Base-by-base conservation (phyloP, 2,329 filamentous ascomycete genomes). In the Penicillium capsulatum region DNA sequence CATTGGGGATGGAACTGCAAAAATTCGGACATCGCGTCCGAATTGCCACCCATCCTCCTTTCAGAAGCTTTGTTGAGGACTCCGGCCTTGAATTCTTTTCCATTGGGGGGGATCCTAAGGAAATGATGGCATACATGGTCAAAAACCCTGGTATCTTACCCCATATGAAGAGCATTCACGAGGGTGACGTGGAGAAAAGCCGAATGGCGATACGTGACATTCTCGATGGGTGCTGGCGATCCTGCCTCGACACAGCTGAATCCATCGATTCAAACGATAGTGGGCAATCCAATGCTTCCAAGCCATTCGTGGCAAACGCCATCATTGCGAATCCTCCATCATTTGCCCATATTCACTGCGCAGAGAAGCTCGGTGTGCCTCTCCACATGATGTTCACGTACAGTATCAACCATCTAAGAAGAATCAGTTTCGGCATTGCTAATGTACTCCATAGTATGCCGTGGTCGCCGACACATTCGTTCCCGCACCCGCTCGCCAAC, bases 11-110 rank as follows among this genome's bases (percentile, higher is more conserved):
- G 24, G 67, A 70, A 9, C 54, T 80, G 0, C 67, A 74, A 46
- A 60, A 64, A 2, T 65, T 73, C 38, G 70, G 72, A 2, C 76
- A 80, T 50, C 70, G 76, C 7, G 73, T 81, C 2, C 71, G 77
- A 2, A 61, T 80, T 8, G 76, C 75, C 17, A 81, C 77, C 1
- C 77, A 80, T 50, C 51, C 66, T 7, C 66, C 69, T 3, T 80
- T 80, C 50, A 67, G 72, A 36, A 60, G 71, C 2, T 78, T 80
- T 29, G 74, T 80, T 11, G 60, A 69, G 30, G 61, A 66, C 2
- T 65, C 72, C n/a, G 73, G 71, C 0, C 54, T 80, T 7, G 76
- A 79, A 41, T 80, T 80, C 52, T 80, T 73, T 48, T 66, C 67
- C 7, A 78, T 80, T 9, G 77, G 77, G 3, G 77, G 76, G 3